Base-by-base conservation (phyloP, 371 early-diverging fungal genomes). In the Zopfochytrium polystomum region DNA sequence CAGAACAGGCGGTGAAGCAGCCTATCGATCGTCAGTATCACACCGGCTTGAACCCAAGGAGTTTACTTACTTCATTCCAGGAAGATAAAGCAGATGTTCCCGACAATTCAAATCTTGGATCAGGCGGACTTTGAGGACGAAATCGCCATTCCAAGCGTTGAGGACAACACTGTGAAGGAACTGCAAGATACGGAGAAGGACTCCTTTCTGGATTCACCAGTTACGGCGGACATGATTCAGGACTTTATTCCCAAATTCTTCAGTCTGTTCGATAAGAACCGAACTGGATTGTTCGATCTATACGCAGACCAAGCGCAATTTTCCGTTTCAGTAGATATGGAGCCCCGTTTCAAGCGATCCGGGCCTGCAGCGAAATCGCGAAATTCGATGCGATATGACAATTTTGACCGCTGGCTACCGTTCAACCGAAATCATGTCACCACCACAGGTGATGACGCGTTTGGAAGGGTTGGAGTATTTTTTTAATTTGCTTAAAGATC, bases 21-120 rank as follows among this genome's bases (percentile, higher is more conserved):
- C 38, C 15, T 77, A 73, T 48, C 44, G 71, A 62, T 70, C 74
- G 74, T 74, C 18, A 26, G 65, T n/a, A 5, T 3, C 11, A 23
- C 2, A 20, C 11, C 55, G 27, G 29, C n/a, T 35, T 45, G 11
- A 30, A 9, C 20, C 7, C 42, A 27, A 30, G 23, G 7, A 3
- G 33, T 65, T n/a, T 56, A 51, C 47, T 22, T 33, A 32, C 1
- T 27, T 35, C 25, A 0, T 20, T 3, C 1, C 52, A 72, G 78
- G 43, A 63, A 73, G 48, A 63, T 78, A 44, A 74, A 72, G 55
- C 57, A 57, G 29, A 67, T 82, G 2, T 86, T 85, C 53, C 86
- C 86, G 20, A 60, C 78, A 0, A 59, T 86, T 26, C 60, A 67
- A 3, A 18, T 85, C 5, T 62, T 86, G 20, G 86, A 86, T 57